phyloP scores from a whole-genome alignment of 805 yeast species.

The Saccharomycopsis sp. region DNA sequence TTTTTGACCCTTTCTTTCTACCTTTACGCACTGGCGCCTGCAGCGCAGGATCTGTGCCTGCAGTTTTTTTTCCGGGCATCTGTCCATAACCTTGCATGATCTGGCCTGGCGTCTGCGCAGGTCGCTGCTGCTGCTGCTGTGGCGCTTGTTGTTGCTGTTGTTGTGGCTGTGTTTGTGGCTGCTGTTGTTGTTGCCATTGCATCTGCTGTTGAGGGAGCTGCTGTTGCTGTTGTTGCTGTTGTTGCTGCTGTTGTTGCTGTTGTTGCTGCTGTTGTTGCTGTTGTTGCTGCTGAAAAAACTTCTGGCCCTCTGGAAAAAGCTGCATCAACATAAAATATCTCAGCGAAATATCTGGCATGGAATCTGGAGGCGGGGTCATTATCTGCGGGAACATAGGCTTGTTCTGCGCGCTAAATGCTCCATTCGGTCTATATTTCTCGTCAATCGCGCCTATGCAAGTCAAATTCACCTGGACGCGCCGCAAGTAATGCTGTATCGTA shows the following conservation, averaged over 20 bases:
- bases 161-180: slow-evolving; percentile 3
- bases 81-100: background rate
- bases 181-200: slow-evolving; percentile 16
- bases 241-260: slow-evolving; percentile 13
- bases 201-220: background rate
- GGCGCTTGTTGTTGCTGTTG: slow-evolving; percentile 12
- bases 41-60: background rate
- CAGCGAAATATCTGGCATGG: slow-evolving; percentile 10
- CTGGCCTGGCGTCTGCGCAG: slow-evolving; percentile 3
- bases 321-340: slow-evolving; percentile 10
- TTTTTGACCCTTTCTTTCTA: background rate
- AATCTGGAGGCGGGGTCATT: slow-evolving; percentile 18
- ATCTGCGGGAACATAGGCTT: slow-evolving; percentile 15
- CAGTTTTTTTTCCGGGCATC: background rate
- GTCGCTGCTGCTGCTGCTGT: slow-evolving; percentile 20
- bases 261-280: slow-evolving; percentile 4
- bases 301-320: slow-evolving; percentile 16
- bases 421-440: slow-evolving; percentile 12
- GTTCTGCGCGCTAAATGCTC: background rate
- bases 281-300: slow-evolving; percentile 16
- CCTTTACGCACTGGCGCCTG: background rate
- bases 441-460: slow-evolving; percentile 20
- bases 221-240: slow-evolving; percentile 11
- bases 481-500: slow-evolving; percentile 14
- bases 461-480: slow-evolving; percentile 18